A percentile compares a stretch with the other conserved stretches of the same genome.
Conservation (phyloP, 352 stramenopile genomes). For the Globisporangium ultimum region DNA sequence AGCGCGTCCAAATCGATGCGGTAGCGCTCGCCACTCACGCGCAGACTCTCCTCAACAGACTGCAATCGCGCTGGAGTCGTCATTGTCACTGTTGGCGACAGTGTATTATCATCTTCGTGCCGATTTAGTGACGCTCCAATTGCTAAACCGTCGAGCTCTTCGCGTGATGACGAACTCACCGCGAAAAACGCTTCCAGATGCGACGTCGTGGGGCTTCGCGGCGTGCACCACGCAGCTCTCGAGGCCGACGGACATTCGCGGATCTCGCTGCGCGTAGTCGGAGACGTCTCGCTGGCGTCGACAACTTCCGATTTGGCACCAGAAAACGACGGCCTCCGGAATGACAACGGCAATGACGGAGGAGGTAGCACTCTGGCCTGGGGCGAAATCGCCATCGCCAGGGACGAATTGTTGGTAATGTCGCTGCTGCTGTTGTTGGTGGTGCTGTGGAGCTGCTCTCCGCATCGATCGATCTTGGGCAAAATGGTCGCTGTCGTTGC, state of each 20-base stretch:
- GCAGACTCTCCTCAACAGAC: slow-evolving; percentile 43
- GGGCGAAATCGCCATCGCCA: slow-evolving; percentile 23
- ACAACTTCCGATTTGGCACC: slow-evolving; percentile 1
- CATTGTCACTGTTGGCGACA: not conserved
- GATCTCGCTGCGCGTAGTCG: slow-evolving; percentile 27
- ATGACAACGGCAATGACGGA: slow-evolving; percentile 1
- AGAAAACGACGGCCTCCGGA: not conserved
- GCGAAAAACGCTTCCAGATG: slow-evolving; percentile 40
- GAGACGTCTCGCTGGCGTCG: slow-evolving; percentile 22
- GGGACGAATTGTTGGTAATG: slow-evolving; percentile 10
- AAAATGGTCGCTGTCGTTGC: slow-evolving; percentile 22
- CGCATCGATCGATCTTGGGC: slow-evolving; percentile 30
- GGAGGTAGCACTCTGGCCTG: slow-evolving; percentile 22
- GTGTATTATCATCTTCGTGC: slow-evolving; percentile 3
- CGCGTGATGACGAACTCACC: not conserved
- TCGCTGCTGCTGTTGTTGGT: slow-evolving; percentile 18
- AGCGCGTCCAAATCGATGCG: slow-evolving; percentile 46
- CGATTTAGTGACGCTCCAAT: not conserved
- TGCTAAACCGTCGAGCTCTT: not conserved
- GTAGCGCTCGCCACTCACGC: slow-evolving; percentile 40
- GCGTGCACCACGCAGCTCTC: slow-evolving; percentile 60
- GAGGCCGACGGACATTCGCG: slow-evolving; percentile 16
- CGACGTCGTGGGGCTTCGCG: slow-evolving; percentile 29
- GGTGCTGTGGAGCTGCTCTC: not conserved
- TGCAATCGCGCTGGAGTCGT: slow-evolving; percentile 35